Conservation (phyloP, 2,329 filamentous ascomycete species). For the Chrysoporthe puriensis region DNA sequence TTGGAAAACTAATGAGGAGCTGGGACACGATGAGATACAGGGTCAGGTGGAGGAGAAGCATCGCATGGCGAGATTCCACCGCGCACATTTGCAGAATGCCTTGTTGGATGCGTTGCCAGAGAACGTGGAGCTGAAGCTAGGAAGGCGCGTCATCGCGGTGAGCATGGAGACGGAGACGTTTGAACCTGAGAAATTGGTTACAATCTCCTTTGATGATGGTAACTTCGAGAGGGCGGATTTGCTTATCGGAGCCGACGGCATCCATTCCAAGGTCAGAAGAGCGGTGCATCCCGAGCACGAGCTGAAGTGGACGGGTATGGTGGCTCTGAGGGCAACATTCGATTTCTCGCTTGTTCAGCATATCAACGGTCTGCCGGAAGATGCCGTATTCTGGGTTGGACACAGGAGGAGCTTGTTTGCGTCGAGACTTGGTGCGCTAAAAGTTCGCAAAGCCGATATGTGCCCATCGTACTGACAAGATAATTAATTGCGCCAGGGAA, state of each 20-base stretch:
- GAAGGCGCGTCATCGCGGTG: too few species aligned
- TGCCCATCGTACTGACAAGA: not conserved
- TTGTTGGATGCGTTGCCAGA: slow-evolving; percentile 37
- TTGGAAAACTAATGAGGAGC: slow-evolving; percentile 43
- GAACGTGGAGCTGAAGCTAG: too few species aligned
- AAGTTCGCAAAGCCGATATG: not conserved
- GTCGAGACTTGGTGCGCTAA: not conserved
- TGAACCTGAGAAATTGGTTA: slow-evolving; percentile 26
- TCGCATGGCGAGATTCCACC: slow-evolving; percentile 41
- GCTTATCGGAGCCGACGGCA: slow-evolving; percentile 20
- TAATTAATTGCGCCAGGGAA: slow-evolving; percentile 29
- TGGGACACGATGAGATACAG: slow-evolving; percentile 39
- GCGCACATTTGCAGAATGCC: slow-evolving; percentile 41
- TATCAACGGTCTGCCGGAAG: slow-evolving; percentile 39
- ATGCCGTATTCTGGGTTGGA: slow-evolving; percentile 39
- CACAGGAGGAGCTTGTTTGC: slow-evolving; percentile 19
- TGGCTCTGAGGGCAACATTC: slow-evolving; percentile 43
- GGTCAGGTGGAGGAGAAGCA: slow-evolving; percentile 37
- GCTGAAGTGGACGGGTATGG: slow-evolving; percentile 42
- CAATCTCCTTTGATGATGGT: slow-evolving; percentile 9
- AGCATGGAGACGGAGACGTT: too few species aligned
- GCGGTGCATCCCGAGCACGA: slow-evolving; percentile 29
- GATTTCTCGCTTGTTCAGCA: slow-evolving; percentile 37
- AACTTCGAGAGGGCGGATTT: slow-evolving; percentile 5
- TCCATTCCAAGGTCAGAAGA: slow-evolving; percentile 17